phyloP scores from a whole-genome alignment of 2,329 filamentous ascomycete species.

The Penicillium sp. region DNA sequence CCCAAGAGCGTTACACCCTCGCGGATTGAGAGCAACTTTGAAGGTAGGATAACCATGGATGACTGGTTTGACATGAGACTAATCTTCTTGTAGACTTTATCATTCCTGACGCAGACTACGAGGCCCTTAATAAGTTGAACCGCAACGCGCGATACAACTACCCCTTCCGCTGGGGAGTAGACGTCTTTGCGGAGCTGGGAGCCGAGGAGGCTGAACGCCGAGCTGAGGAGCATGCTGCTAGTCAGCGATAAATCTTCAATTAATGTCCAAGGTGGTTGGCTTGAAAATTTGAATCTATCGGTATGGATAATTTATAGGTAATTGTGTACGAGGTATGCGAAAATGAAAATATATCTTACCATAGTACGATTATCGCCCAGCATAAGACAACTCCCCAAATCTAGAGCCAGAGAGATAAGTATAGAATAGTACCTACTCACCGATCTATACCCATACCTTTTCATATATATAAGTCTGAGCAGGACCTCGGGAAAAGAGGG shows the following conservation, averaged over 20 bases:
- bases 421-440: background rate
- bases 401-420: background rate
- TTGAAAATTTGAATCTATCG: background rate
- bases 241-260: constrained; percentile 14
- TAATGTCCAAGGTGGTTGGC: background rate
- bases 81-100: constrained; percentile 26
- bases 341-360: background rate
- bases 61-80: background rate
- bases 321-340: background rate
- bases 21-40: constrained; percentile 52
- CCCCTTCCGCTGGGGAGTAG: constrained; percentile 38
- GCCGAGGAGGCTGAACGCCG: constrained; percentile 32
- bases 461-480: background rate
- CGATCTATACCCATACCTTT: background rate
- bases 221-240: constrained; percentile 30
- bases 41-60: constrained; percentile 29
- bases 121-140: constrained; percentile 36
- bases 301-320: background rate
- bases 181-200: constrained; percentile 40
- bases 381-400: background rate
- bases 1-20: constrained; percentile 56
- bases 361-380: background rate
- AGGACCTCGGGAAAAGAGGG: too few relatives aligned
- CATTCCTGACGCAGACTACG: constrained; percentile 36
- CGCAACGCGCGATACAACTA: constrained; percentile 40